phyloP scores from a whole-genome alignment of 1,284 basidiomycete genomes.

The Filobasidium uniguttulatum region DNA sequence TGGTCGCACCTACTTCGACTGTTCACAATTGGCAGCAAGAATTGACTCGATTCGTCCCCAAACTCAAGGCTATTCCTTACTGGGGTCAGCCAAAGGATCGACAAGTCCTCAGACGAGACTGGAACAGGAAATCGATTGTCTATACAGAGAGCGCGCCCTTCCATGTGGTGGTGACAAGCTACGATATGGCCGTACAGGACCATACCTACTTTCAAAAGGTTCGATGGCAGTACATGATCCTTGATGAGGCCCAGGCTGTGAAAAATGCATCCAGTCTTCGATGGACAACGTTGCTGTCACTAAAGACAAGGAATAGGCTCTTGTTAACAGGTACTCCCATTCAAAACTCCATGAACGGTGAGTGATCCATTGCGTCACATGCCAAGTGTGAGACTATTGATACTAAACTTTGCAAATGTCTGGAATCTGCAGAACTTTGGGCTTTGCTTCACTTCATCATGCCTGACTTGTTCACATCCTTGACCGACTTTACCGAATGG shows the following conservation, averaged over 20 bases:
- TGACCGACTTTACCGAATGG: slow-evolving; percentile 99
- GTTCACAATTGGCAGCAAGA: slow-evolving; percentile 99
- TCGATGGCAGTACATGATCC: slow-evolving; percentile 99
- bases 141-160: slow-evolving; percentile 93
- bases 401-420: slow-evolving; percentile 1
- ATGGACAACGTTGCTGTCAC: slow-evolving; percentile 93
- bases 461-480: slow-evolving; percentile 97
- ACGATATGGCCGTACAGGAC: slow-evolving; percentile 60
- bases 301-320: slow-evolving; percentile 91
- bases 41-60: slow-evolving; percentile 85
- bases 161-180: slow-evolving; percentile 93
- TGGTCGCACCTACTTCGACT: slow-evolving; percentile 94
- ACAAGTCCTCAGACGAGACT: slow-evolving; percentile 85
- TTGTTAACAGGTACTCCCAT: slow-evolving; percentile 96
- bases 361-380: too few relatives aligned
- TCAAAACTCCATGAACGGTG: slow-evolving; percentile 99
- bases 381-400: background rate
- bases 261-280: slow-evolving; percentile 94
- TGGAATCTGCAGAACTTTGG: slow-evolving; percentile 68
- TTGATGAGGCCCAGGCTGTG: slow-evolving; percentile 99
- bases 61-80: slow-evolving; percentile 87
- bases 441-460: slow-evolving; percentile 98
- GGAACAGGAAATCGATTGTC: slow-evolving; percentile 95
- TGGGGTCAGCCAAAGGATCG: slow-evolving; percentile 98
- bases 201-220: slow-evolving; percentile 75